Conservation (phyloP, 768 basidiomycete genomes). For the Artomyces pyxidatus region DNA sequence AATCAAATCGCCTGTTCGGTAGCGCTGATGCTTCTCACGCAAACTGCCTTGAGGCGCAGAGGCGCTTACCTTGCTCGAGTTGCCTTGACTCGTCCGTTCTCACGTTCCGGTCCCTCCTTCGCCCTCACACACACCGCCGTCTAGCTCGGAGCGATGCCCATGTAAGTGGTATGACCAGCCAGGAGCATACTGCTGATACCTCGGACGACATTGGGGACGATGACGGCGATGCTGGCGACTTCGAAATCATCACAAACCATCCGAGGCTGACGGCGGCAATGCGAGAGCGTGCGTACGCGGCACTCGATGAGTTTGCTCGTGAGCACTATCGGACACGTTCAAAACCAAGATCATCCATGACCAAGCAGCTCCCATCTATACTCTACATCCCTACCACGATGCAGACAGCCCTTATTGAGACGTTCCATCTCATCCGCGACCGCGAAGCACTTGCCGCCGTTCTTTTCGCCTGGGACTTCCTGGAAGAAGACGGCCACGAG, state of each 20-base stretch:
- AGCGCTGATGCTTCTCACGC: not conserved
- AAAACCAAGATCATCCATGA: not conserved
- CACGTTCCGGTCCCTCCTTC: not conserved
- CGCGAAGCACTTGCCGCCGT: not conserved
- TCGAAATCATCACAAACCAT: no score
- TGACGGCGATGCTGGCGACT: not conserved
- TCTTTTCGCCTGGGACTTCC: not conserved
- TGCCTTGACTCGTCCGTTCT: not conserved
- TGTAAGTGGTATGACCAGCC: no score
- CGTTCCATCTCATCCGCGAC: not conserved
- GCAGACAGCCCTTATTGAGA: not conserved
- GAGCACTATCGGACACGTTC: not conserved
- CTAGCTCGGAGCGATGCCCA: no score
- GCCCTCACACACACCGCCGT: no score
- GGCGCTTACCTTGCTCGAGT: not conserved
- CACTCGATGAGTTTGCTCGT: not conserved
- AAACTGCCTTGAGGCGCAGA: not conserved
- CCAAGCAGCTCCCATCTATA: not conserved
- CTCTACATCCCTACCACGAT: not conserved
- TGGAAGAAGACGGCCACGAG: not conserved
- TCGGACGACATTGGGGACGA: no score
- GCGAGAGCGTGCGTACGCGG: not conserved
- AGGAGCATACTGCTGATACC: no score
- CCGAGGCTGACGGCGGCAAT: not conserved
- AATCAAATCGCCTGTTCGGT: constrained; percentile 1